phyloP scores from a whole-genome alignment of 148 eudicot species.

The Chenopodium berlandieri region DNA sequence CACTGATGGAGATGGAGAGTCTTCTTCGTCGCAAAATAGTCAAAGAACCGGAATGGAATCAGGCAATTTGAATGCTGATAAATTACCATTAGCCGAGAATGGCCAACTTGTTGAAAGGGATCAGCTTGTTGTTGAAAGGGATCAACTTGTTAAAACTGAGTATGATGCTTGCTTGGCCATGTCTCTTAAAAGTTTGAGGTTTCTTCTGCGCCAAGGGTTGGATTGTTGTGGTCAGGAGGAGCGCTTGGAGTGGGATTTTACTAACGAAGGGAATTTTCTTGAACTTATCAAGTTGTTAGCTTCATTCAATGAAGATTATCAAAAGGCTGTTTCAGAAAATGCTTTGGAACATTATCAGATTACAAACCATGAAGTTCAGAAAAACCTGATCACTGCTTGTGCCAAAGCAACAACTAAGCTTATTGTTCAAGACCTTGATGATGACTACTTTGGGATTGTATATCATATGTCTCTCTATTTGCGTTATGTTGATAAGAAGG shows the following conservation, averaged over 20 bases:
- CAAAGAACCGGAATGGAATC: neutral
- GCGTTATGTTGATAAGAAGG: neutral
- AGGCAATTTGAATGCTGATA: neutral
- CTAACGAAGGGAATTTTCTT: neutral
- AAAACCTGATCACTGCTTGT: neutral
- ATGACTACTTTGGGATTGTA: constrained; percentile 11
- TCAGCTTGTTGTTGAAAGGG: neutral
- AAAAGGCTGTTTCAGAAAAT: neutral
- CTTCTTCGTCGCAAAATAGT: neutral
- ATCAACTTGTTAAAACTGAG: neutral
- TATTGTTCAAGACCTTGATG: constrained; percentile 10
- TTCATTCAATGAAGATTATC: neutral
- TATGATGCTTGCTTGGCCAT: neutral
- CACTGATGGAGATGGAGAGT: neutral
- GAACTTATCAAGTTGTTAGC: neutral
- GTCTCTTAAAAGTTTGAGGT: neutral
- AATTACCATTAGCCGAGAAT: neutral
- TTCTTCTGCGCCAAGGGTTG: neutral
- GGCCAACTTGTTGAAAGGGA: neutral
- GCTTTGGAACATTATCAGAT: neutral
- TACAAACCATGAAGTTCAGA: neutral
- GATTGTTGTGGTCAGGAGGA: neutral
- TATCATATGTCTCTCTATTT: constrained; percentile 15
- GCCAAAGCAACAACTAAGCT: constrained; percentile 14
- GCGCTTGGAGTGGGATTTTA: neutral